Conservation (phyloP, 257 asterid species). For the Echites panduratus region DNA sequence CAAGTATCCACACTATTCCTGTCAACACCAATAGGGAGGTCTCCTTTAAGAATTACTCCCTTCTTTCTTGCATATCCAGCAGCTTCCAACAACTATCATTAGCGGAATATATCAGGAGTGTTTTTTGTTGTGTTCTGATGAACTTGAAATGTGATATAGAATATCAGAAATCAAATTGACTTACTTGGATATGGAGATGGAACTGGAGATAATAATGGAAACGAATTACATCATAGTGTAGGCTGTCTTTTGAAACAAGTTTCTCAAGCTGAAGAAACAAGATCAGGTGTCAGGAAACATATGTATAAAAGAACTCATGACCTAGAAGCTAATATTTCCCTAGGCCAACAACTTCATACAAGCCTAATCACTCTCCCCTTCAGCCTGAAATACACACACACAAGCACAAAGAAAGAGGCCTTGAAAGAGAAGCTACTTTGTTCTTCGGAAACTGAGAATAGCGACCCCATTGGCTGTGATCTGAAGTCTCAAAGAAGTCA, state of each 20-base stretch:
- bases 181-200: slow-evolving; percentile 79
- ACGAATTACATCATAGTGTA: slow-evolving; percentile 61
- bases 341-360: not conserved
- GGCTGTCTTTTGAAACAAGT: slow-evolving; percentile 62
- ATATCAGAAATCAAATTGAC: slow-evolving; percentile 17
- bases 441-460: slow-evolving; percentile 60
- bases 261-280: slow-evolving; percentile 78
- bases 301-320: slow-evolving; percentile 4
- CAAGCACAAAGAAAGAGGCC: not conserved
- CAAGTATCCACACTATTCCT: slow-evolving; percentile 94
- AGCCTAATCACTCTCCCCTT: not conserved
- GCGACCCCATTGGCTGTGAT: slow-evolving; percentile 94
- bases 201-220: slow-evolving; percentile 89
- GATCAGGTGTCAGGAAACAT: slow-evolving; percentile 10
- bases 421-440: slow-evolving; percentile 40
- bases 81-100: slow-evolving; percentile 78
- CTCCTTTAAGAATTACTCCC: slow-evolving; percentile 92
- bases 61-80: slow-evolving; percentile 80
- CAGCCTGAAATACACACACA: no score
- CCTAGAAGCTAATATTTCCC: not conserved
- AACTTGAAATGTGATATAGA: slow-evolving; percentile 8
- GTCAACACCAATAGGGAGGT: slow-evolving; percentile 95
- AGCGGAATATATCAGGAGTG: slow-evolving; percentile 13
- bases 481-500: slow-evolving; percentile 96
- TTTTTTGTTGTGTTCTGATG: slow-evolving; percentile 7